phyloP scores from a whole-genome alignment of 306 rosid genomes.

The Gleditsia sinensis region DNA sequence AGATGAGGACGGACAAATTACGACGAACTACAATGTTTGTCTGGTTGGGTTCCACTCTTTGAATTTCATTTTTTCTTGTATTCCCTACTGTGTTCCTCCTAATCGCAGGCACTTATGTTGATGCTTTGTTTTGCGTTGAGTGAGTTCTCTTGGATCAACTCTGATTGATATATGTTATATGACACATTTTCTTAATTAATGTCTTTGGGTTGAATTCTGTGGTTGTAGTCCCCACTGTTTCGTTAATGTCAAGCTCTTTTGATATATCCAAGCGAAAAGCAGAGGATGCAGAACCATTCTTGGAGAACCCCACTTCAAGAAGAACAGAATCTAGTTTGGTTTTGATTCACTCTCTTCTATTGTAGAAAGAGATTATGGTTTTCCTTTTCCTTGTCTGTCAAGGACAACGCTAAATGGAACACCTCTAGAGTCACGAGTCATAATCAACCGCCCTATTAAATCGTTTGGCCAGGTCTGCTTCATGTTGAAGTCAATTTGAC shows the following conservation, averaged over 20 bases:
- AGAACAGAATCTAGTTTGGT: constrained; percentile 14
- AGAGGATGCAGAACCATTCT: constrained; percentile 1
- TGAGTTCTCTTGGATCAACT: constrained; percentile 32
- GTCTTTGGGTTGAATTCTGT: constrained; percentile 33
- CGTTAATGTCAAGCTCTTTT: neutral
- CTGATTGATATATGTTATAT: constrained; percentile 33
- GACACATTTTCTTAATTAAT: constrained; percentile 31
- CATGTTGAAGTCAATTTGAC: constrained; percentile 2
- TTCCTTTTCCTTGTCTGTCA: constrained; percentile 1
- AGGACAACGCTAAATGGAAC: constrained; percentile 4
- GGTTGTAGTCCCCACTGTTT: constrained; percentile 21
- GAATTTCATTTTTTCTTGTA: constrained; percentile 26
- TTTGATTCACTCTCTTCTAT: constrained; percentile 20
- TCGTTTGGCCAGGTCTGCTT: neutral
- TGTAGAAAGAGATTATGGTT: constrained; percentile 13
- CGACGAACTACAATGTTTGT: constrained; percentile 36
- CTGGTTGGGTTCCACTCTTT: constrained; percentile 41
- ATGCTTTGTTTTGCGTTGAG: constrained; percentile 28
- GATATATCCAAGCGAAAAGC: constrained; percentile 15
- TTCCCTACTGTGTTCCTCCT: constrained; percentile 23
- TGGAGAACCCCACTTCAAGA: constrained; percentile 29
- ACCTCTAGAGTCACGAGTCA: constrained; percentile 8
- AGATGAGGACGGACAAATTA: constrained; percentile 39
- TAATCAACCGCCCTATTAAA: too few species aligned
- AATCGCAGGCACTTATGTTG: constrained; percentile 34